Percentiles rank a stretch among this genome's conserved stretches.
Evolutionary conservation across 139 green algal genomes (phyloP).

Genomic region (Asterochloris sp.): DNA sequence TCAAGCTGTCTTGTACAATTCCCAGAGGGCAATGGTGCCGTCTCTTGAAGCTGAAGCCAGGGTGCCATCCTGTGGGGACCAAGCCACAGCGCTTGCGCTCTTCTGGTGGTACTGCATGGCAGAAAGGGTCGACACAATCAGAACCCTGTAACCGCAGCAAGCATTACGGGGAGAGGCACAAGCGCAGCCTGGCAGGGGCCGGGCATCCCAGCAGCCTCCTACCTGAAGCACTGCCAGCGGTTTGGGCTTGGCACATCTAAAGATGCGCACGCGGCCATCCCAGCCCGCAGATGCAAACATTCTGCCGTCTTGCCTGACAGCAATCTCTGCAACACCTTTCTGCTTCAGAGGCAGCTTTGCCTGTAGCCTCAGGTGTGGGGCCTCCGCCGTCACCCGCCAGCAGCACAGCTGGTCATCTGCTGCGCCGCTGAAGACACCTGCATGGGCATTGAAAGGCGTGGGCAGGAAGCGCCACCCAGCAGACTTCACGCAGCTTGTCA

Average conservation of each 20-base stretch:
- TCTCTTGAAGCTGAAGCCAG: conserved; percentile 49
- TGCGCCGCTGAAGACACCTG: conserved; percentile 24
- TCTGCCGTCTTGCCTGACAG: conserved; percentile 39
- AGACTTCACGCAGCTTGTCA: neutral
- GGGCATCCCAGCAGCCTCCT: neutral
- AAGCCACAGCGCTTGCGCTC: conserved; percentile 34
- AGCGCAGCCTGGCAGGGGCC: no score
- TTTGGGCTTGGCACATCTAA: conserved; percentile 30
- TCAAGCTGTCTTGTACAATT: conserved; percentile 21
- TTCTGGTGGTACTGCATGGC: conserved; percentile 51
- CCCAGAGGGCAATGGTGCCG: conserved; percentile 48
- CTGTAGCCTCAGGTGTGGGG: neutral
- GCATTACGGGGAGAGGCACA: neutral
- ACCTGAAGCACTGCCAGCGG: conserved; percentile 50
- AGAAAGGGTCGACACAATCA: neutral
- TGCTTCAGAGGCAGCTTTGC: conserved; percentile 20
- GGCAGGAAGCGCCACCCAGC: neutral
- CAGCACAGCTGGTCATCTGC: conserved; percentile 34
- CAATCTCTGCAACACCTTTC: conserved; percentile 36
- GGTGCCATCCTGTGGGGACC: conserved; percentile 17
- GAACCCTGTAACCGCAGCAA: no score
- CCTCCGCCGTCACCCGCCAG: conserved; percentile 16
- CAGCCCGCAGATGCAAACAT: conserved; percentile 54
- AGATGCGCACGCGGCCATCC: conserved; percentile 54
- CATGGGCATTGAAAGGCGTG: neutral